These are phyloP conservation scores for Yamadazyma sp. DNA, from an alignment of 805 yeast genomes.

Conservation along the genomic window DNA sequence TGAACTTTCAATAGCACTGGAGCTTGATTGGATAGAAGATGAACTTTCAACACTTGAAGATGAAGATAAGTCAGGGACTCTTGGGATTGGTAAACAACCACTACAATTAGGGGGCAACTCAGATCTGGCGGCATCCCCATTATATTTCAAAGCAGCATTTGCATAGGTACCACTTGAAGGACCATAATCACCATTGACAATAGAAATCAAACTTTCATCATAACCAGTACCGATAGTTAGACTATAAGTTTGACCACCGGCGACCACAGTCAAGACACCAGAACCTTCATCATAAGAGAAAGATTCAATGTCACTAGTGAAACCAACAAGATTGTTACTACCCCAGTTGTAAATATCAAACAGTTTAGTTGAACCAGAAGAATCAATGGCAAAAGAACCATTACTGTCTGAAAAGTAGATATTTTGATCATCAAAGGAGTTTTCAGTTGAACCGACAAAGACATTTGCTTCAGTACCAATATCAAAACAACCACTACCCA, in stretches of 20 bases:
- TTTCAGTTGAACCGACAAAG: not conserved
- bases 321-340: conserved; percentile 20
- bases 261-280: conserved; percentile 1
- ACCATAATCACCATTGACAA: conserved; percentile 6
- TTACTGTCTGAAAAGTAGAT: conserved; percentile 5
- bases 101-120: no score
- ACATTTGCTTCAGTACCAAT: conserved; percentile 11
- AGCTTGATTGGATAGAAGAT: no score
- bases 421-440: conserved; percentile 2
- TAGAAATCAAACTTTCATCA: conserved; percentile 6
- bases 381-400: conserved; percentile 2
- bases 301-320: conserved; percentile 7
- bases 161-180: conserved; percentile 7
- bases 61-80: no score
- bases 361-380: not conserved
- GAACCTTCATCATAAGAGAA: conserved; percentile 2
- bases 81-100: no score
- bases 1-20: no score
- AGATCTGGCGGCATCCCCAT: conserved; percentile 12
- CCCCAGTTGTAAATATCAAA: conserved; percentile 22
- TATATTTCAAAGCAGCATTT: conserved; percentile 14
- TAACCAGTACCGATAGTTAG: conserved; percentile 20
- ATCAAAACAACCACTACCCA: conserved; percentile 23
- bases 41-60: no score
- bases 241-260: conserved; percentile 1